These are phyloP conservation scores for Coelastrella sp. DNA, from an alignment of 139 green algal genomes.

Conservation along the genomic window DNA sequence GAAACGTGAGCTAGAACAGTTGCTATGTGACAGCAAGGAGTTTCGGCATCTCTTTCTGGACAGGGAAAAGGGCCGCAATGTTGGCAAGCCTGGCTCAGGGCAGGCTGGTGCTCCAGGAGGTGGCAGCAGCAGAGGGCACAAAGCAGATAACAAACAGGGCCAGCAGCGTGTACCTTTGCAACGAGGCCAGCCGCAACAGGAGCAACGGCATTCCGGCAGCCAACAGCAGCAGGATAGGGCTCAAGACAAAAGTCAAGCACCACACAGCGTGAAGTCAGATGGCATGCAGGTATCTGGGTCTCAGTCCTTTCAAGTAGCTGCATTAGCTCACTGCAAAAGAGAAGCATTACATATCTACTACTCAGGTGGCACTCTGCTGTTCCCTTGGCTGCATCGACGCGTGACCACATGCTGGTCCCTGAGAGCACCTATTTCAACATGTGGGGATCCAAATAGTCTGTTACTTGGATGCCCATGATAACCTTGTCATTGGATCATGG, in stretches of 20 bases:
- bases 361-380: background rate
- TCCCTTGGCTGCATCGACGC: too few relatives aligned
- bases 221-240: background rate
- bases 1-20: slow-evolving; percentile 45
- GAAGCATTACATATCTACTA: too few relatives aligned
- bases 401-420: too few relatives aligned
- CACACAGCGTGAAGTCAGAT: slow-evolving; percentile 10
- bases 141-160: background rate
- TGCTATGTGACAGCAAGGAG: slow-evolving; percentile 37
- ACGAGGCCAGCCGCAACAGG: background rate
- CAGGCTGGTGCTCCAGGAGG: background rate
- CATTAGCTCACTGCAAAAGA: too few relatives aligned
- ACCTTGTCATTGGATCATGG: too few relatives aligned
- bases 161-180: slow-evolving; percentile 21
- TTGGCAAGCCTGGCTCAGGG: slow-evolving; percentile 18
- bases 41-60: slow-evolving; percentile 26
- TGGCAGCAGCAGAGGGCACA: slow-evolving; percentile 1
- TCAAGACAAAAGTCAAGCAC: background rate
- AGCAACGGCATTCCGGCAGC: background rate
- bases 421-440: too few relatives aligned
- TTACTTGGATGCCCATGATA: too few relatives aligned
- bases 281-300: slow-evolving; percentile 51
- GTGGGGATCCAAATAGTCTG: too few relatives aligned
- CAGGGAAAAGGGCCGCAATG: slow-evolving; percentile 13
- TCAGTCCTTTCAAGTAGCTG: too few relatives aligned